Evolutionary conservation across 371 early-diverging fungal species (phyloP), one percentile per base, ranked within the genome.

Genomic region (Entomophthora muscae): DNA sequence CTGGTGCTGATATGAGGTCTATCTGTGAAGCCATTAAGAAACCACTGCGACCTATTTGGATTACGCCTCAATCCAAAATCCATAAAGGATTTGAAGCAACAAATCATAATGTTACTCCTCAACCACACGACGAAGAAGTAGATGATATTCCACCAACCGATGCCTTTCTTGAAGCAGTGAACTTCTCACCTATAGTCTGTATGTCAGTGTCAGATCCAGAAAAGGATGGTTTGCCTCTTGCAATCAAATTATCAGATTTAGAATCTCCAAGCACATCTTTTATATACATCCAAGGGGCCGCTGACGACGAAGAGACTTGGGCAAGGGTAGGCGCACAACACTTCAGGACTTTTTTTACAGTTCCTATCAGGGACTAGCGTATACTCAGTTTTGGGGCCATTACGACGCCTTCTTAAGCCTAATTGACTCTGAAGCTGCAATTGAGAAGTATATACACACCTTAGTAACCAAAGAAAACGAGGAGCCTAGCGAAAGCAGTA

Each of bases 301-400:
- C 23, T 21, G 58, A 58, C 30, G 58, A 58, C 30, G 58, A 58
- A 1, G 58, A 58, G 58, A 32, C 13, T 7, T 58, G 58, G 58
- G 17, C 56, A 13, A 55, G n/a, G 28, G 56, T 55, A 55, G 3
- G 56, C 10, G 42, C 17, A 10, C 10, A 42, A 10, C 5, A 42
- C 17, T 42, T 17, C 10, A 42, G 42, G 10, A 10, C 17, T 42
- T 10, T 17, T 5, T 42, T 42, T 5, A 42, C 42, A 42, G 42
- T 5, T n/a, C n/a, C 10, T 42, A 42, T 42, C 17, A 42, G 42
- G 42, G 42, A 17, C 42, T 42, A 17, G 17, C 42, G 10, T 42
- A 17, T 17, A 17, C 17, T 17, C 42, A 42, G 42, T 42, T 42
- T 17, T 42, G 42, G 42, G 42, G 17, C 42, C 5, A 42, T 17